A percentile compares a stretch with the other conserved stretches of the same genome.
Evolutionary conservation across 1,139 yeast genomes (phyloP).

Genomic region (Kodamaea sp.): DNA sequence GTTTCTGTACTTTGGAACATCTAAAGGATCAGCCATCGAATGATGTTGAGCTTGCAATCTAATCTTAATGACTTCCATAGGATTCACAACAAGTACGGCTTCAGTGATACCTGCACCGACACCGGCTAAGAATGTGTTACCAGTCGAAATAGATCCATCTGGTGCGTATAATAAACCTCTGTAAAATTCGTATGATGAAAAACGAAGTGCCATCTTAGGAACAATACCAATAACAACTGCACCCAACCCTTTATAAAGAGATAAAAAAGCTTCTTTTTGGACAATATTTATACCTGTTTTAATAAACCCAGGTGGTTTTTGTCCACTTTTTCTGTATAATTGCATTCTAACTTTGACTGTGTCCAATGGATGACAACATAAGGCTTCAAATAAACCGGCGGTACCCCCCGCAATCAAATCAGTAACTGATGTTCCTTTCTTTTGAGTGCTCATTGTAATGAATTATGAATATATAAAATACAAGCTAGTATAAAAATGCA

Average conservation of each 20-base stretch:
- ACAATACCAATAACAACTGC: slow-evolving; percentile 97
- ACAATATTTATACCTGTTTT: slow-evolving; percentile 78
- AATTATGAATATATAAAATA: not conserved
- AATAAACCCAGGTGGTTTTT: slow-evolving; percentile 80
- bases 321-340: slow-evolving; percentile 60
- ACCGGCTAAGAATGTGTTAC: slow-evolving; percentile 81
- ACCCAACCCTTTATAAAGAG: slow-evolving; percentile 92
- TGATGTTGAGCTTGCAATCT: slow-evolving; percentile 95
- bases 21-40: slow-evolving; percentile 79
- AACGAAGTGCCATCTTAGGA: slow-evolving; percentile 97
- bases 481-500: not conserved
- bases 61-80: slow-evolving; percentile 95
- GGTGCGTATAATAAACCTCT: slow-evolving; percentile 63
- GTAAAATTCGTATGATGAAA: slow-evolving; percentile 89
- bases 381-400: slow-evolving; percentile 94
- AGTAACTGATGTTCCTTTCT: slow-evolving; percentile 47
- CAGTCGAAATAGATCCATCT: slow-evolving; percentile 69
- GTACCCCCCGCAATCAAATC: slow-evolving; percentile 95
- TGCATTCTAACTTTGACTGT: slow-evolving; percentile 98
- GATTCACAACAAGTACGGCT: slow-evolving; percentile 91
- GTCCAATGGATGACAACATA: slow-evolving; percentile 92
- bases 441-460: slow-evolving; percentile 21
- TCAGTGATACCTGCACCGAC: slow-evolving; percentile 98
- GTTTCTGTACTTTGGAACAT: slow-evolving; percentile 80
- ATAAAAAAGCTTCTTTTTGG: slow-evolving; percentile 75